Evolutionary conservation across 352 stramenopile species (phyloP).

Genomic region (Globisporangium spiculum): DNA sequence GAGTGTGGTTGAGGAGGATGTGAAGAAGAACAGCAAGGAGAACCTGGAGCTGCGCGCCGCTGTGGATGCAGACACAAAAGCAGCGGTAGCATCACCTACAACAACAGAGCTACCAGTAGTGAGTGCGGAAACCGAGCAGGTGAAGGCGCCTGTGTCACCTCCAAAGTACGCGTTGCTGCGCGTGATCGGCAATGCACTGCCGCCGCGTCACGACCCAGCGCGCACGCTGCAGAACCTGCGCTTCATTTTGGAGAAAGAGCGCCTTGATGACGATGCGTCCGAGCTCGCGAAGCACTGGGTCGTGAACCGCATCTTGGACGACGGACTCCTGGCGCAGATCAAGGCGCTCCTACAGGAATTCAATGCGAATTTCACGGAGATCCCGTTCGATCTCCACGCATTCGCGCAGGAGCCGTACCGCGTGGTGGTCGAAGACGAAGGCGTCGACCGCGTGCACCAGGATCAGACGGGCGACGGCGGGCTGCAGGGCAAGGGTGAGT

Average conservation of each 20-base stretch:
- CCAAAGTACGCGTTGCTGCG: constrained; percentile 37
- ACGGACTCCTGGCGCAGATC: constrained; percentile 24
- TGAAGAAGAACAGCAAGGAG: background rate
- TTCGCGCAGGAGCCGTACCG: constrained; percentile 39
- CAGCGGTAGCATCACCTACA: background rate
- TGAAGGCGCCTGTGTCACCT: background rate
- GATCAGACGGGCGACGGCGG: background rate
- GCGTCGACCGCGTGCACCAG: constrained; percentile 32
- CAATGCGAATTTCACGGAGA: constrained; percentile 33
- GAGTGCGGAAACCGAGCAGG: background rate
- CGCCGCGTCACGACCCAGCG: constrained; percentile 44
- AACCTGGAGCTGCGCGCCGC: constrained; percentile 4
- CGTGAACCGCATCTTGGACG: constrained; percentile 46
- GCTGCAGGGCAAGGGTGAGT: constrained; percentile 23
- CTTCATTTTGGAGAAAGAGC: constrained; percentile 53
- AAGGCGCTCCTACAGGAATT: constrained; percentile 34
- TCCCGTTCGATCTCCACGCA: constrained; percentile 33
- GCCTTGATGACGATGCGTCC: constrained; percentile 24
- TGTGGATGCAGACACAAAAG: background rate
- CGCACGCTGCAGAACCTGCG: constrained; percentile 41
- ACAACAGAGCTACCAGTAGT: background rate
- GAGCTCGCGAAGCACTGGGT: constrained; percentile 44
- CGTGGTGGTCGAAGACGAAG: constrained; percentile 42
- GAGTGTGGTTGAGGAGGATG: background rate
- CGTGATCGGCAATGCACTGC: constrained; percentile 47